Evolutionary conservation across 2,329 filamentous ascomycete genomes (phyloP).

Genomic region (Trichoderma asperellum): DNA sequence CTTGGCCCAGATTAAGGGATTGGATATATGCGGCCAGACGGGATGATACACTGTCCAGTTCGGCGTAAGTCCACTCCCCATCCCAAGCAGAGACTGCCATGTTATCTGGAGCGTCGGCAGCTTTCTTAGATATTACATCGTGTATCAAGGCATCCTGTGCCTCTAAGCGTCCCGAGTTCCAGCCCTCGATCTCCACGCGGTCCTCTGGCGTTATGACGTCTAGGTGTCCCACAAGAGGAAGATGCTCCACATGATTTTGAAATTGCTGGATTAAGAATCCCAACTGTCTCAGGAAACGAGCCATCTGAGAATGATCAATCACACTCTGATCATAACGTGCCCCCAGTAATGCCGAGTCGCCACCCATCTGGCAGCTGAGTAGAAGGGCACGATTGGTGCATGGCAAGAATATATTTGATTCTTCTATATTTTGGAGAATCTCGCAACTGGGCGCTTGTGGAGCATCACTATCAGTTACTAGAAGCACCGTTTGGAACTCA

Average conservation of each 20-base stretch:
- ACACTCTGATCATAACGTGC: not conserved
- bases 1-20: not conserved
- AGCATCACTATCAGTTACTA: not conserved
- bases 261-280: not conserved
- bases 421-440: not conserved
- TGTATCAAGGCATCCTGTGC: not conserved
- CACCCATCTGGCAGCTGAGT: not conserved
- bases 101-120: not conserved
- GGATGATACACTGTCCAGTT: conserved; percentile 35
- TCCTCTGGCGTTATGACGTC: not conserved
- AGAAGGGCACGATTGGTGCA: not conserved
- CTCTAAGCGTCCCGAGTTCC: not conserved
- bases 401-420: not conserved
- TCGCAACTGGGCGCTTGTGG: not conserved
- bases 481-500: not conserved
- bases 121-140: not conserved
- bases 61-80: conserved; percentile 45
- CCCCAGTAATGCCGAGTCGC: not conserved
- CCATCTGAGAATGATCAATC: not conserved
- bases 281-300: not conserved
- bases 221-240: not conserved
- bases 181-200: not conserved
- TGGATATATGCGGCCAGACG: not conserved
- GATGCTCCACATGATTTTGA: not conserved
- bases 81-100: conserved; percentile 40